Evolutionary conservation across 2,329 filamentous ascomycete species (phyloP).

Genomic region (Lecanosticta acicola): DNA sequence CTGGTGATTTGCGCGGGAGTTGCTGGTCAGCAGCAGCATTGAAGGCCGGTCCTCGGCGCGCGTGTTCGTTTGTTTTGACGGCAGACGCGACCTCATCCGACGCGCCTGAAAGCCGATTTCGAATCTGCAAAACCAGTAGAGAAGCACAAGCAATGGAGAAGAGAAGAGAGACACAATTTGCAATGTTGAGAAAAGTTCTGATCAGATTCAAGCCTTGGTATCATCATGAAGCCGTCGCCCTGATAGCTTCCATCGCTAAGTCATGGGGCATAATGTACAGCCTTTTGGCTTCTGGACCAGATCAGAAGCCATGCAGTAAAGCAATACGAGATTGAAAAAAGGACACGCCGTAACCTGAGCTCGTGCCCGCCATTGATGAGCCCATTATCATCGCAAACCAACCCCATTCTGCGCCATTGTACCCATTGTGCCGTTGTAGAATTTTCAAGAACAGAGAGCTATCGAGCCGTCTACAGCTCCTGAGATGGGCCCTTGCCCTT

Average conservation of each 20-base stretch:
- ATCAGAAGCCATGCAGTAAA: conserved; percentile 21
- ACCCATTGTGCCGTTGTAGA: conserved; percentile 25
- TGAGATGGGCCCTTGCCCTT: conserved; percentile 95
- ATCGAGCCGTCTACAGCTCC: conserved; percentile 67
- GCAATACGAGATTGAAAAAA: conserved; percentile 18
- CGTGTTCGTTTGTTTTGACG: conserved; percentile 5
- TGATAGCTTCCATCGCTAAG: conserved; percentile 15
- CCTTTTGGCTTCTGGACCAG: conserved; percentile 22
- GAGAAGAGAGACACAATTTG: background rate
- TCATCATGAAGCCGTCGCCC: conserved; percentile 25
- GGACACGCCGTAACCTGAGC: conserved; percentile 26
- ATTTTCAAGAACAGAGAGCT: conserved; percentile 21
- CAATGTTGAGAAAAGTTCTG: conserved; percentile 14
- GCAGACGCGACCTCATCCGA: conserved; percentile 7
- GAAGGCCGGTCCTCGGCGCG: background rate
- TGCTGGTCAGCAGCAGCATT: conserved; percentile 1
- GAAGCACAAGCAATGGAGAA: background rate
- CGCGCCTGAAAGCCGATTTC: background rate
- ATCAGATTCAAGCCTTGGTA: conserved; percentile 23
- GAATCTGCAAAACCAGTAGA: background rate
- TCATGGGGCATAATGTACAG: conserved; percentile 25
- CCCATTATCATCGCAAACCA: conserved; percentile 31
- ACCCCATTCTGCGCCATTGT: conserved; percentile 30
- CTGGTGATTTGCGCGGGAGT: too few species aligned
- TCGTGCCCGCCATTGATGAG: conserved; percentile 32